Percentiles rank a stretch among this genome's conserved stretches.
These are phyloP conservation scores for Penicillium sp. DNA, from an alignment of 2,329 filamentous ascomycete species.

Conservation along the genomic window DNA sequence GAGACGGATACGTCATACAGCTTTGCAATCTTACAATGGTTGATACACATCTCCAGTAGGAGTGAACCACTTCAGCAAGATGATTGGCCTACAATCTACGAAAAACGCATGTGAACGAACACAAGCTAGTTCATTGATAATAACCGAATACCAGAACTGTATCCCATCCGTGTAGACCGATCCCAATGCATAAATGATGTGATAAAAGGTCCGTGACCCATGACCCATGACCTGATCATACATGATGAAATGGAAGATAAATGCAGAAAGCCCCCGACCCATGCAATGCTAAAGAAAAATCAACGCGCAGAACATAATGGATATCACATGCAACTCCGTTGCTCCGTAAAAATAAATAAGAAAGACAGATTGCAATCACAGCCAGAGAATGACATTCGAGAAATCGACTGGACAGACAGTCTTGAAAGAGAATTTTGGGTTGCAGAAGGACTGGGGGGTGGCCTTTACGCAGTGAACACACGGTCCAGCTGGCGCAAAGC, in stretches of 20 bases:
- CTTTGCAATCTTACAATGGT: too few relatives aligned
- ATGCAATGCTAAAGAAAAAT: conserved; percentile 24
- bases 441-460: neutral
- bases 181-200: conserved; percentile 24
- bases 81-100: neutral
- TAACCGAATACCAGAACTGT: conserved; percentile 2
- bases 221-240: conserved; percentile 12
- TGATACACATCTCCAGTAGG: too few relatives aligned
- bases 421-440: neutral
- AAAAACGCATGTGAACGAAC: neutral
- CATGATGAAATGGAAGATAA: conserved; percentile 6
- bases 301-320: conserved; percentile 16
- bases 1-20: too few relatives aligned
- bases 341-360: neutral
- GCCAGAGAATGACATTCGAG: neutral
- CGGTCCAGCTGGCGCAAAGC: conserved; percentile 66
- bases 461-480: conserved; percentile 43
- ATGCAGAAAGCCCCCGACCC: conserved; percentile 19
- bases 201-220: conserved; percentile 13
- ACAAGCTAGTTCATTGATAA: neutral
- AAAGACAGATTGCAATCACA: neutral
- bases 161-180: conserved; percentile 23
- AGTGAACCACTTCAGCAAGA: too few relatives aligned
- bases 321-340: conserved; percentile 18
- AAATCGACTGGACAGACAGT: neutral